phyloP scores from a whole-genome alignment of 2,329 filamentous ascomycete species.

The Davidsoniella virescens region DNA sequence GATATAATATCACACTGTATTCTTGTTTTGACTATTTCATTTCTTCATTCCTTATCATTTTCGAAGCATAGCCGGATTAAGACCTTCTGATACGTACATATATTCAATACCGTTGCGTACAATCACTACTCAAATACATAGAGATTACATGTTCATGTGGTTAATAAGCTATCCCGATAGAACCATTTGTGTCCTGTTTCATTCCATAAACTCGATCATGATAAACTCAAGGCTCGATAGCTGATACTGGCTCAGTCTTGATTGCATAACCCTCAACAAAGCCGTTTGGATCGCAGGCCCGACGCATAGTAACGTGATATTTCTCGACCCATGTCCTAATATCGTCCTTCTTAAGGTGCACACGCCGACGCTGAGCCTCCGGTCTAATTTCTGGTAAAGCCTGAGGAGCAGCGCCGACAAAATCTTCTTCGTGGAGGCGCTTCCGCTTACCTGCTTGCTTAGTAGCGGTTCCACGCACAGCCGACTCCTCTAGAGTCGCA shows the following conservation, averaged over 20 bases:
- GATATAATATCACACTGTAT: background rate
- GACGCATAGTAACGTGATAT: slow-evolving; percentile 45
- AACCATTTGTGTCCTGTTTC: background rate
- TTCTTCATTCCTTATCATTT: no score
- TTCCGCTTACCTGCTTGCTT: background rate
- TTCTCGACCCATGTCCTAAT: slow-evolving; percentile 50
- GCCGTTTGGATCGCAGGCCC: slow-evolving; percentile 55
- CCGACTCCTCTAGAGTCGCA: slow-evolving; percentile 10
- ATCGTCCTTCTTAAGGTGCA: slow-evolving; percentile 36
- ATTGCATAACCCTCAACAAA: slow-evolving; percentile 54
- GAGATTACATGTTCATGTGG: no score
- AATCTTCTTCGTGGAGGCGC: background rate
- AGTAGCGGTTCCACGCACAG: background rate
- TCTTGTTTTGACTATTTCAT: no score
- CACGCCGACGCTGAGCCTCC: slow-evolving; percentile 23
- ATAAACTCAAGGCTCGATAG: background rate
- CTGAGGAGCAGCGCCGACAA: background rate
- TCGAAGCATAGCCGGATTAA: no score
- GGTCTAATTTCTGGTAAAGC: background rate
- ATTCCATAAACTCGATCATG: background rate
- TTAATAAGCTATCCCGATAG: no score
- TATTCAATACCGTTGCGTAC: no score
- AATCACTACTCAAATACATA: no score
- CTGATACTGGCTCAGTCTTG: slow-evolving; percentile 21
- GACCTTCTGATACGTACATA: no score